Percentiles rank a stretch among this genome's conserved stretches.
These are phyloP conservation scores for Cercospora sesami DNA, from an alignment of 2,329 filamentous ascomycete genomes.

Conservation along the genomic window DNA sequence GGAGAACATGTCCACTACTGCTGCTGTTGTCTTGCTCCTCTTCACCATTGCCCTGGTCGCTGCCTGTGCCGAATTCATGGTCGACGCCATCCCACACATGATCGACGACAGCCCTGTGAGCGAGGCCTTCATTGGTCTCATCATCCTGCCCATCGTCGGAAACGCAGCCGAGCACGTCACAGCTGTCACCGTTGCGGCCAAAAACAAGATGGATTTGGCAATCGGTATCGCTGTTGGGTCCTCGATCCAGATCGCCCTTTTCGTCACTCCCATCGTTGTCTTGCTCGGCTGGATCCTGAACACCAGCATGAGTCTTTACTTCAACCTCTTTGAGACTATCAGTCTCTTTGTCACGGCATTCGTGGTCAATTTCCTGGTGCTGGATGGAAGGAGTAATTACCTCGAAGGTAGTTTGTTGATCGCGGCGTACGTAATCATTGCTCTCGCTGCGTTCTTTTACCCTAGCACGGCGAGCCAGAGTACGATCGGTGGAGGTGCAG, in stretches of 20 bases:
- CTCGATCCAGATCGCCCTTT: constrained; percentile 77
- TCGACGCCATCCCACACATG: constrained; percentile 69
- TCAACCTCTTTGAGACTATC: constrained; percentile 63
- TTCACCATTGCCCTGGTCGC: constrained; percentile 60
- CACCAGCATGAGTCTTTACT: constrained; percentile 66
- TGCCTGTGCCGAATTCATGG: constrained; percentile 69
- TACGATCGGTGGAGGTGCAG: constrained; percentile 43
- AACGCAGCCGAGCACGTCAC: constrained; percentile 82
- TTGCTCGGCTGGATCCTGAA: constrained; percentile 77
- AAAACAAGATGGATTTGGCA: constrained; percentile 83
- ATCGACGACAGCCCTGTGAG: constrained; percentile 61
- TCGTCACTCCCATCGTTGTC: constrained; percentile 74
- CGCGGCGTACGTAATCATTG: constrained; percentile 78
- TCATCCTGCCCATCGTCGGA: constrained; percentile 78
- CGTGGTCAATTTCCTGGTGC: constrained; percentile 81
- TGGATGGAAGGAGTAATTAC: constrained; percentile 80
- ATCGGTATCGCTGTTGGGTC: constrained; percentile 79
- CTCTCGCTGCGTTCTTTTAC: constrained; percentile 55
- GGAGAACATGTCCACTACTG: constrained; percentile 57
- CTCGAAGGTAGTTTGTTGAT: constrained; percentile 75
- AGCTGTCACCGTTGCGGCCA: constrained; percentile 74
- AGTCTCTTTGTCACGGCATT: constrained; percentile 81
- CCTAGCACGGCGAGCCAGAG: constrained; percentile 46
- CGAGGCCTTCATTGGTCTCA: constrained; percentile 75
- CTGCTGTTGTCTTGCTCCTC: constrained; percentile 57